Evolutionary conservation across 2,329 filamentous ascomycete species (phyloP), one percentile per base, ranked within the genome.

Genomic region (Paracorniculantispora psalliotae): DNA sequence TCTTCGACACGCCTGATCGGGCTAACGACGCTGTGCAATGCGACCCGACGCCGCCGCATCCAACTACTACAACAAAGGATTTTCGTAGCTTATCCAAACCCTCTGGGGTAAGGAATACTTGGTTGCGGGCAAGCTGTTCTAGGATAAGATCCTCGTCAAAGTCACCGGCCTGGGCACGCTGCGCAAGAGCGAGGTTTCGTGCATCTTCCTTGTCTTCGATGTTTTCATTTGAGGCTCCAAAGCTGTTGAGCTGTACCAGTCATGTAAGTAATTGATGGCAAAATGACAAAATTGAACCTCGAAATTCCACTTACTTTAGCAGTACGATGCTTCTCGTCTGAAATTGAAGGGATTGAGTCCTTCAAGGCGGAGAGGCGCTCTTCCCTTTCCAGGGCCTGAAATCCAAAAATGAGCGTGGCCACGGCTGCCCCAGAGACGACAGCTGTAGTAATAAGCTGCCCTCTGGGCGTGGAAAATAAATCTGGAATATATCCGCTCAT

Each of bases 41-140:
- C 7, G 92, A 97, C 48, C 94, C 94, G 5, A 99, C 94, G 44
- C 94, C 94, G 63, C 94, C 94, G 65, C 92, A 93, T 4, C 94
- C 94, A 12, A 99, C 92, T 1, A 99, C 84, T 41, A 97, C 81
- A 49, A 99, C 84, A 68, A 96, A 96, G 1, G 93, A 84, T 49
- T 82, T 80, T 13, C 93, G 89, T 30, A 99, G 82, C 69, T 89
- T 91, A 17, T 80, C 78, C 12, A 99, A 82, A 0, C 94, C 94
- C 8, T 87, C 86, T 30, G 93, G 86, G 15, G 84, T 91, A 12
- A 99, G 84, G 70, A 99, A 99, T 30, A 94, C 92, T 57, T 90
- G 85, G 71, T 97, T 97, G 52, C 94, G 87, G 2, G 93, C 92
- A 13, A 99, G 83, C 73, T 99, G 94, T 75, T 99, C 94, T 49